These are phyloP conservation scores for Hyaloscypha hepaticicola DNA, from an alignment of 495 filamentous ascomycete species.

Conservation along the genomic window DNA sequence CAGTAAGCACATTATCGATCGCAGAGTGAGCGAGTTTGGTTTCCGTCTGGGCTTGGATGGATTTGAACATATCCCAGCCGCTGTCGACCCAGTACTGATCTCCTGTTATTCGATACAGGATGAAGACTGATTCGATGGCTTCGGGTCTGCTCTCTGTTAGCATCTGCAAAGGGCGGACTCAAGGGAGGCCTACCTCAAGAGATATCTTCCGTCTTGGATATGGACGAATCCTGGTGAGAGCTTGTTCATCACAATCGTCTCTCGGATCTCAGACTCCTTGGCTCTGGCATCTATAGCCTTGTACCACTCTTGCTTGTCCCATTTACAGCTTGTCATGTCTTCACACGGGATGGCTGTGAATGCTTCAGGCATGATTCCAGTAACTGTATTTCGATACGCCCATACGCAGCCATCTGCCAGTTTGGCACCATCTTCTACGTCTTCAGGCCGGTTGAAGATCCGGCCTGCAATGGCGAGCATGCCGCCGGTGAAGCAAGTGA, in stretches of 20 bases:
- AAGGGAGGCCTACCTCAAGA: conserved; percentile 18
- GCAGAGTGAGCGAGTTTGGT: conserved; percentile 47
- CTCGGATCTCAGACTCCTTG: conserved; percentile 3
- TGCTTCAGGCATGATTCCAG: conserved; percentile 86
- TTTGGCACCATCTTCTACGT: conserved; percentile 74
- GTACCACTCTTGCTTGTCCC: conserved; percentile 65
- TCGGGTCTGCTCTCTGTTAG: conserved; percentile 45
- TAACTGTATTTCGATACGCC: conserved; percentile 75
- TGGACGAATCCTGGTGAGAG: conserved; percentile 24
- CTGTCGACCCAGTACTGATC: conserved; percentile 52
- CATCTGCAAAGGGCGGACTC: neutral
- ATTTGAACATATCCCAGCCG: conserved; percentile 60
- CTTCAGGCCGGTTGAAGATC: conserved; percentile 64
- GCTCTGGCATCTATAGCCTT: conserved; percentile 48
- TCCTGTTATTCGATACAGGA: conserved; percentile 58
- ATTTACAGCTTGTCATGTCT: conserved; percentile 64
- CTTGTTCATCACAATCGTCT: conserved; percentile 11
- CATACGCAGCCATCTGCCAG: conserved; percentile 93
- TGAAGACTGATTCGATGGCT: conserved; percentile 65
- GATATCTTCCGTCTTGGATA: conserved; percentile 27
- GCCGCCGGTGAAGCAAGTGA: conserved; percentile 79
- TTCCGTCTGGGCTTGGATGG: conserved; percentile 42
- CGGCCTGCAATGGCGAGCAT: conserved; percentile 88
- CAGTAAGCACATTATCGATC: conserved; percentile 38
- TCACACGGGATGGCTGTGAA: conserved; percentile 65